Conservation (phyloP, 495 filamentous ascomycete genomes). For the Hypomontagnella monticulosa region DNA sequence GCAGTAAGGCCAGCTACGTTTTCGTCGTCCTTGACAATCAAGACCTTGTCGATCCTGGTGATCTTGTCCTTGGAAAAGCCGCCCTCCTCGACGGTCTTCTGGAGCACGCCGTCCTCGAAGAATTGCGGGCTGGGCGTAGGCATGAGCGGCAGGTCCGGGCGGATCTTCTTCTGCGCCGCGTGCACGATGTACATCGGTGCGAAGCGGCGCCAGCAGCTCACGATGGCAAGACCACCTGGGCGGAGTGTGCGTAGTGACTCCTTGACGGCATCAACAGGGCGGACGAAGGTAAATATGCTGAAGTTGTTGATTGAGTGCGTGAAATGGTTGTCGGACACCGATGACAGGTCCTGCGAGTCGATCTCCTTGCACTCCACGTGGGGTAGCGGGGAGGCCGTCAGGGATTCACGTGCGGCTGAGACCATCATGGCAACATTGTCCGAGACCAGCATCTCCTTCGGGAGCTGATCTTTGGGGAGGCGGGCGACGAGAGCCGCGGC, state of each 20-base stretch:
- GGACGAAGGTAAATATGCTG: conserved; percentile 47
- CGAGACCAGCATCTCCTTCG: conserved; percentile 41
- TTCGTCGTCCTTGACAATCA: conserved; percentile 32
- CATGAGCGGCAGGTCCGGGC: conserved; percentile 44
- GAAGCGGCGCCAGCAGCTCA: conserved; percentile 49
- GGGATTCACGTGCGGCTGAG: conserved; percentile 33
- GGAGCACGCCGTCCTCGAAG: conserved; percentile 41
- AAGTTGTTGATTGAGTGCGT: conserved; percentile 55
- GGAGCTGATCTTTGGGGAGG: conserved; percentile 36
- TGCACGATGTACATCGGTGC: conserved; percentile 43
- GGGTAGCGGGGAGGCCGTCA: conserved; percentile 31
- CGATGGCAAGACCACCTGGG: conserved; percentile 46
- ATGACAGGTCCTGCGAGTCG: conserved; percentile 39
- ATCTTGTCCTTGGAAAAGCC: conserved; percentile 39
- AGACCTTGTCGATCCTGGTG: conserved; percentile 26
- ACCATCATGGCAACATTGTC: conserved; percentile 45
- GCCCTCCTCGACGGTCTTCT: conserved; percentile 38
- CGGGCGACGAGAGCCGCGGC: conserved; percentile 41
- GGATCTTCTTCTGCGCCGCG: conserved; percentile 40
- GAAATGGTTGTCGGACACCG: conserved; percentile 43
- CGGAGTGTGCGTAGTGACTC: conserved; percentile 51
- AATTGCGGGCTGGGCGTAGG: conserved; percentile 37
- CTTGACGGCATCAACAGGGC: conserved; percentile 37
- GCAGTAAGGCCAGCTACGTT: conserved; percentile 38
- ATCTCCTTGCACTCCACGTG: conserved; percentile 33